Base-by-base conservation (phyloP, 2,329 filamentous ascomycete species). In the Ascochyta pisi region DNA sequence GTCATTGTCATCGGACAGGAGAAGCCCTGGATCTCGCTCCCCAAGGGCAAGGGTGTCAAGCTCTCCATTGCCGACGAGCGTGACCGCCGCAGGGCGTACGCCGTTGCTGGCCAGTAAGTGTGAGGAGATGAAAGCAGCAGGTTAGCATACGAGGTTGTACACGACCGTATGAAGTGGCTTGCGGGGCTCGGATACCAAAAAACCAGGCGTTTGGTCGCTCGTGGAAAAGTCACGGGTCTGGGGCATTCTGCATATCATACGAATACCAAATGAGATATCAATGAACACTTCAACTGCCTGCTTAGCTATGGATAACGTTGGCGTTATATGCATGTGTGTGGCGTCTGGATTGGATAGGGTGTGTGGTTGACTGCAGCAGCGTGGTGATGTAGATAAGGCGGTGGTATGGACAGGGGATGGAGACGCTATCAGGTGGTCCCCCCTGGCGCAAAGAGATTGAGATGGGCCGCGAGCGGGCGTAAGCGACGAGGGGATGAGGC, bases 11-110 rank as follows among this genome's bases (percentile, higher is more conserved):
- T 99, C 75, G 95, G 95, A 77, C 86, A 89, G 75, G 95, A 99
- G 78, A 98, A 98, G 90, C 94, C 95, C 77, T 99, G 95, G 95
- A 89, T 99, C 84, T 96, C 91, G 76, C 89, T 99, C 79, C 96
- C 95, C 81, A 99, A 98, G 92, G 95, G 95, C 85, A 97, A 97
- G 89, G 95, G 95, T 91, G 95, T 99, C 86, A 76, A 86, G 92
- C 92, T 98, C 81, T 89, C 90, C 79, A 98, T 99, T 78, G 92
- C 94, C 73, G 94, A 99, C 86, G 94, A 99, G 91, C 89, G 94
- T 86, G 94, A 99, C 84, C 93, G 94, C 82, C 92, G 93, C 61
- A 91, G 95, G 78, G 92, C 93, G 69, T 78, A 83, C 69, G 79
- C 82, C 71, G 70, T 84, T 70, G 82, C 84, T 72, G 77, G 78